Conservation (phyloP, 2,329 filamentous ascomycete genomes). For the Acarospora socialis region DNA sequence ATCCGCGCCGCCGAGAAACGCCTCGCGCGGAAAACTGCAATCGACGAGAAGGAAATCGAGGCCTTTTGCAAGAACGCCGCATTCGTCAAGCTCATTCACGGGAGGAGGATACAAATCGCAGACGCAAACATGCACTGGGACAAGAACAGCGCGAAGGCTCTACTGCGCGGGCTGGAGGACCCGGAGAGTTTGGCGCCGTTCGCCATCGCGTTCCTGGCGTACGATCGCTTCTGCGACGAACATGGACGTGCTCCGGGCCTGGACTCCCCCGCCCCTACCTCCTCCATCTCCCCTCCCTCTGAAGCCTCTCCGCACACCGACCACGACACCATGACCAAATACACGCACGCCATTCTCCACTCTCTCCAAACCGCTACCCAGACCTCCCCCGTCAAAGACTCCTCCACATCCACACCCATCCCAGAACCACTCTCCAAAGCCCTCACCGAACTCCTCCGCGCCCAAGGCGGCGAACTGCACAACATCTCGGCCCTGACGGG, state of each 20-base stretch:
- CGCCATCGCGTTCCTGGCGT: constrained; percentile 38
- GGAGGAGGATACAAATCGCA: constrained; percentile 38
- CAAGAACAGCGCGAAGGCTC: constrained; percentile 34
- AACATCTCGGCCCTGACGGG: constrained; percentile 80
- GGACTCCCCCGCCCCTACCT: too few species aligned
- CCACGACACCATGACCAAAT: too few species aligned
- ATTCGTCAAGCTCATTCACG: constrained; percentile 77
- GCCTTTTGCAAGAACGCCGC: constrained; percentile 91
- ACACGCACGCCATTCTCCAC: constrained; percentile 8
- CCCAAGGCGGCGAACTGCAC: constrained; percentile 74
- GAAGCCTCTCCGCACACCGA: too few species aligned
- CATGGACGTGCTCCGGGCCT: too few species aligned
- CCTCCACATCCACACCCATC: constrained; percentile 34
- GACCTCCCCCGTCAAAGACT: constrained; percentile 25
- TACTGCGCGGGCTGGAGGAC: constrained; percentile 27
- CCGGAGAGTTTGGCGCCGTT: constrained; percentile 32
- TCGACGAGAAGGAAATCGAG: constrained; percentile 65
- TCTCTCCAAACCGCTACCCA: constrained; percentile 9
- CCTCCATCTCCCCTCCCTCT: too few species aligned
- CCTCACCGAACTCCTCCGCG: constrained; percentile 56
- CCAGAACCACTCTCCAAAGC: constrained; percentile 40
- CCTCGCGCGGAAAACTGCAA: constrained; percentile 30
- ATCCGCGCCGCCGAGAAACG: constrained; percentile 43
- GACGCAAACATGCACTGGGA: constrained; percentile 28
- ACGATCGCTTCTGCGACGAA: too few species aligned